Base-by-base conservation (phyloP, 2,329 filamentous ascomycete genomes). In the Karstenula rhodostoma region DNA sequence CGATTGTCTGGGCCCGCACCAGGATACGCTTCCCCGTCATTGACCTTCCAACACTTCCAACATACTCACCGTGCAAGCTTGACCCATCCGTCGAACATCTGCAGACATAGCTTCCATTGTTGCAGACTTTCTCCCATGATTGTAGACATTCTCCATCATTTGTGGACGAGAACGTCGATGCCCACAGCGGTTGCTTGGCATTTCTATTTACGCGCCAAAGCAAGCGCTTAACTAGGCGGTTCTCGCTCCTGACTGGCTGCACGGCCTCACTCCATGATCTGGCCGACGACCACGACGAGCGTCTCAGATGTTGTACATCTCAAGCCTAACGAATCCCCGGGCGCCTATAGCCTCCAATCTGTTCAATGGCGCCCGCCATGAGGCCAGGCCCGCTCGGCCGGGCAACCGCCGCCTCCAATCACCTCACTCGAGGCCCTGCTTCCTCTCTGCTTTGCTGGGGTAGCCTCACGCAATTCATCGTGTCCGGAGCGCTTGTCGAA, bases 241-340 rank as follows among this genome's bases (percentile, higher is more conserved):
- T 63, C 67, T 62, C 46, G 33, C 60, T 58, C 61, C 65, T 74
- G 55, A 76, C 68, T 76, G 73, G 73, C 60, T 66, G 60, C 46
- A 50, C 53, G 56, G 61, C 67, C 59, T 58, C 62, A 40, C 43
- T 60, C 62, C 46, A 59, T 55, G 67, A 70, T 66, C 66, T 64
- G 60, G 55, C 65, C 68, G 46, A 66, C 71, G 68, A 71, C 69
- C 64, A 73, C 67, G 52, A 67, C 71, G 65, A 71, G 69, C 74
- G 75, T 77, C 74, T 77, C 74, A 73, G 69, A 70, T 72, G 59
- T 73, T 66, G 69, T 71, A 72, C 71, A 75, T 73, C 66, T 70
- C 64, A 64, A 59, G 51, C 55, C 65, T 67, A 76, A 70, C 75
- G 71, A 76, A 76, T 78, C 72, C 68, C 67, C 60, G 70, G 29